Evolutionary conservation across 2,329 filamentous ascomycete species (phyloP).

Genomic region (Aspergillus arachidicola): DNA sequence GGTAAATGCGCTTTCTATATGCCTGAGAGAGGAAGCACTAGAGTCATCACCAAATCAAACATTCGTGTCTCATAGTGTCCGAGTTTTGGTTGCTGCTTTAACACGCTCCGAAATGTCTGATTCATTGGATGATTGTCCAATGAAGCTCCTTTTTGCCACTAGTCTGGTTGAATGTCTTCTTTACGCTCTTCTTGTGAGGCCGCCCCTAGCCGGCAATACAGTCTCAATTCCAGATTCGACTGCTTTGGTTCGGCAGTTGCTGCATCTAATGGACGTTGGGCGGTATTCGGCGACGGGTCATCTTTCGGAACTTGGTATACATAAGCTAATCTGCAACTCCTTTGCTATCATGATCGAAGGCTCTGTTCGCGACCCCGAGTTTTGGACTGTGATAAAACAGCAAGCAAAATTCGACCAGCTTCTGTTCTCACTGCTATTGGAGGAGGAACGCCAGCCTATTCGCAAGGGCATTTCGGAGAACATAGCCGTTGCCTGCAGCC

Average conservation of each 20-base stretch:
- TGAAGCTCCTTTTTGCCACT: slow-evolving; percentile 55
- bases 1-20: slow-evolving; percentile 66
- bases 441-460: slow-evolving; percentile 44
- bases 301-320: slow-evolving; percentile 23
- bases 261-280: slow-evolving; percentile 37
- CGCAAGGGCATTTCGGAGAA: slow-evolving; percentile 44
- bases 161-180: slow-evolving; percentile 62
- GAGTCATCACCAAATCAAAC: slow-evolving; percentile 35
- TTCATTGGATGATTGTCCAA: slow-evolving; percentile 44
- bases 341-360: slow-evolving; percentile 54
- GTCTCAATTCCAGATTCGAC: slow-evolving; percentile 38
- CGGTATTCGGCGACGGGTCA: slow-evolving; percentile 18
- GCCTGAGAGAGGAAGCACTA: slow-evolving; percentile 53
- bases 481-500: slow-evolving; percentile 40
- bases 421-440: slow-evolving; percentile 46
- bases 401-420: slow-evolving; percentile 41
- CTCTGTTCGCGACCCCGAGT: slow-evolving; percentile 47
- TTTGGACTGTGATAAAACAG: slow-evolving; percentile 50
- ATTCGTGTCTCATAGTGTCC: slow-evolving; percentile 50
- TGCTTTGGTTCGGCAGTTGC: slow-evolving; percentile 37
- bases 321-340: slow-evolving; percentile 45
- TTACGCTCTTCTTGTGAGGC: slow-evolving; percentile 49
- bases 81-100: slow-evolving; percentile 62
- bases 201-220: slow-evolving; percentile 28
- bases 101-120: slow-evolving; percentile 59